Base-by-base conservation (phyloP, 768 basidiomycete genomes). In the Rhodosporidiobolus odoratus region DNA sequence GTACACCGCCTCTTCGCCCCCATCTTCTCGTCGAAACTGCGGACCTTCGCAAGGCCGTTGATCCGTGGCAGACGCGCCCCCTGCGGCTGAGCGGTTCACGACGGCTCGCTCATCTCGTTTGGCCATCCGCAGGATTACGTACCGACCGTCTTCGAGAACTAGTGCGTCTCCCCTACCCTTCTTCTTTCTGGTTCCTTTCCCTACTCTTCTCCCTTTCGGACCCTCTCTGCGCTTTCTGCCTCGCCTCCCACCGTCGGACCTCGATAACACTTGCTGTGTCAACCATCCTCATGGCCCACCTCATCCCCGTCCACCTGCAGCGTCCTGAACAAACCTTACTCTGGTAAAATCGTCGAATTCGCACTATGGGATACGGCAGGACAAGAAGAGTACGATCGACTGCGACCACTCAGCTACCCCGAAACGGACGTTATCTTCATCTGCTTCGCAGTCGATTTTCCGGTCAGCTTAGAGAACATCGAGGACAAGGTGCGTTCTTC, bases 331-430 rank as follows among this genome's bases (percentile, higher is more conserved):
- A 95, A 79, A 90, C 93, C 58, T 82, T 96, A 78, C 93, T 92
- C 94, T 34, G 88, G 89, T 65, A 93, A 92, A 81, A 83, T 90
- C 27, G 87, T 99, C 71, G 92, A 96, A 78, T 85, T 99, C 52
- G 95, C 96, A n/a, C 84, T 99, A 25, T 99, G 96, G 96, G 96
- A 98, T 91, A 98, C 96, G 65, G 95, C 96, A 27, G 96, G 96
- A 58, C 95, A 98, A 81, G 95, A 98, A 69, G 96, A 98, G 80
- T 98, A 98, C 81, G 96, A 98, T 81, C 90, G 95, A 77, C 89
- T 99, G 75, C 87, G 96, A 66, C 95, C 96, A 69, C 87, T 98
- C 78, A 90, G 88, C 76, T 99, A 99, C 82, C 94, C 94, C 61
- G 95, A 98, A 82, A 93, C 93, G 21, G 91, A 99, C 79, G 94